phyloP scores from a whole-genome alignment of 2,329 filamentous ascomycete species.

The Curvularia sp. region DNA sequence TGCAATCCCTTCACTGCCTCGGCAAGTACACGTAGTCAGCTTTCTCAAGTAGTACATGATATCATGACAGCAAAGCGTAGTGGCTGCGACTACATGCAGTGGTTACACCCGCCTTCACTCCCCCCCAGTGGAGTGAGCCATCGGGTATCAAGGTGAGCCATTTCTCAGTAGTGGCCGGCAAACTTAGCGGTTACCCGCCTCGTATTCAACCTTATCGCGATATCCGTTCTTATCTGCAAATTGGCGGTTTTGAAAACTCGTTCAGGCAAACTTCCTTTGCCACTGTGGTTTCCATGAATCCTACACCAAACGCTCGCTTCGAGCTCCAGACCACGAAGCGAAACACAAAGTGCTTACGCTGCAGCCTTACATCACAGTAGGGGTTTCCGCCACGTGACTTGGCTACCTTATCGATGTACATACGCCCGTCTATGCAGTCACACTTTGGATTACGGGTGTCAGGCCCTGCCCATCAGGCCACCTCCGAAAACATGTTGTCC shows the following conservation, averaged over 20 bases:
- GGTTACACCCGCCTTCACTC: neutral
- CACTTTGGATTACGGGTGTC: constrained; percentile 9
- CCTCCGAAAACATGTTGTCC: constrained; percentile 25
- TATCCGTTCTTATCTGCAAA: neutral
- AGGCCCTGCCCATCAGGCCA: constrained; percentile 11
- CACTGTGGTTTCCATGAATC: neutral
- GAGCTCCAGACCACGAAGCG: neutral
- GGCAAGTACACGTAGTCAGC: neutral
- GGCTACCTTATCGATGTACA: neutral
- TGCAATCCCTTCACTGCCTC: neutral
- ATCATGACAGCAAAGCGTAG: neutral
- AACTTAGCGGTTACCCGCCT: neutral
- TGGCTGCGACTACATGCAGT: neutral
- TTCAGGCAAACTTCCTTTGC: neutral
- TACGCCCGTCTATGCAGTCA: constrained; percentile 10
- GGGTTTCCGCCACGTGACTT: constrained; percentile 6
- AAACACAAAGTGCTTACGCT: neutral
- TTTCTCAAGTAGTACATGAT: neutral
- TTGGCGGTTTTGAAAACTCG: neutral
- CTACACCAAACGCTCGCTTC: neutral
- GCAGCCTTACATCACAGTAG: neutral
- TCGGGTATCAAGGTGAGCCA: neutral
- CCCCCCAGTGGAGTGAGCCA: neutral
- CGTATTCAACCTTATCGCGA: neutral
- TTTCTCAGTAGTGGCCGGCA: neutral